A percentile compares a stretch with the other conserved stretches of the same genome.
These are phyloP conservation scores for Apiospora saccharicola DNA, from an alignment of 2,329 filamentous ascomycete species.

Conservation along the genomic window DNA sequence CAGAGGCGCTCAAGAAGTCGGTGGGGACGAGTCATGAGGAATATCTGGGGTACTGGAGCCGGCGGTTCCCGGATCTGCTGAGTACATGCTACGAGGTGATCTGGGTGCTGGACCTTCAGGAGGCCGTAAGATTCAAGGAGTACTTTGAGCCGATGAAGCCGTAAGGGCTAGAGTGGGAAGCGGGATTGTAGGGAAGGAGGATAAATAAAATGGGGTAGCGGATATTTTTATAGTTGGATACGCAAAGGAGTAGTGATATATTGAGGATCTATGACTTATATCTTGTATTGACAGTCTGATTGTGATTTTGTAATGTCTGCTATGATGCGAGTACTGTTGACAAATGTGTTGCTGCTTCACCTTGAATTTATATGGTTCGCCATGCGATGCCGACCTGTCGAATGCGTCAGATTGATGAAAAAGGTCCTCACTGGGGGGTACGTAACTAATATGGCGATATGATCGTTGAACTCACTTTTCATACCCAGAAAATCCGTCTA, in stretches of 20 bases:
- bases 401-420: no score
- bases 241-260: background rate
- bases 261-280: background rate
- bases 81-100: constrained; percentile 82
- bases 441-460: background rate
- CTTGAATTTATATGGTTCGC: background rate
- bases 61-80: constrained; percentile 78
- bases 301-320: background rate
- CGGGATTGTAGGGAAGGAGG: background rate
- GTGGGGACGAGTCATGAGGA: constrained; percentile 81
- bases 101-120: constrained; percentile 68
- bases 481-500: background rate
- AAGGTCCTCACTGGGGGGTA: background rate
- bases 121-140: constrained; percentile 71
- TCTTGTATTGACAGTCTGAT: background rate
- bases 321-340: background rate
- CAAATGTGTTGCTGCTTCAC: background rate
- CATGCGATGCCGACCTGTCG: no score
- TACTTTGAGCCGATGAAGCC: constrained; percentile 61
- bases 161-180: constrained; percentile 4
- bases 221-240: background rate
- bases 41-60: constrained; percentile 85
- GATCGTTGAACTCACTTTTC: background rate
- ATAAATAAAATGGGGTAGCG: background rate
- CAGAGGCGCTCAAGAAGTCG: constrained; percentile 71